phyloP scores from a whole-genome alignment of 495 filamentous ascomycete genomes.

The Aspergillus steynii region DNA sequence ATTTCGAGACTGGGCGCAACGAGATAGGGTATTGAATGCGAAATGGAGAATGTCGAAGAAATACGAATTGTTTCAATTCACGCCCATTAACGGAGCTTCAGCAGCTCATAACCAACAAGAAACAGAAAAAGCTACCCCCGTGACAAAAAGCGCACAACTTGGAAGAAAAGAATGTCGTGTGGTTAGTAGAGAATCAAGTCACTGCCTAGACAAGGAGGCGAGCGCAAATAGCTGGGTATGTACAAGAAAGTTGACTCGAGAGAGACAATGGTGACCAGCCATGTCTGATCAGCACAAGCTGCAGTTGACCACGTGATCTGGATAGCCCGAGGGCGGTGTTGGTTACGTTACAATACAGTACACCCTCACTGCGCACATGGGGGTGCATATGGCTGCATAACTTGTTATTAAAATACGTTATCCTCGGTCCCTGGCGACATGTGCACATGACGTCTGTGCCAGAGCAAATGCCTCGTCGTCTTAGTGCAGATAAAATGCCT shows the following conservation, averaged over 20 bases:
- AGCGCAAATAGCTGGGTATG: neutral
- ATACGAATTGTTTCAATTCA: slow-evolving; percentile 2
- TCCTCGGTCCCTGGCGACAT: slow-evolving; percentile 16
- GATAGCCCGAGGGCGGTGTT: neutral
- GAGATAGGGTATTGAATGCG: neutral
- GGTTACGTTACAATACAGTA: slow-evolving; percentile 5
- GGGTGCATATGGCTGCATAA: neutral
- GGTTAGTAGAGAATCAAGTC: neutral
- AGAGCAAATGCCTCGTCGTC: slow-evolving; percentile 2
- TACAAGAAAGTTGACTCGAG: neutral
- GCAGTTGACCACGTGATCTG: slow-evolving; percentile 19
- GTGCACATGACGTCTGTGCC: slow-evolving; percentile 24
- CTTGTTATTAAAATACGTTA: slow-evolving; percentile 2
- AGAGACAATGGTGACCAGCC: slow-evolving; percentile 10
- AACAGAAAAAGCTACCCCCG: slow-evolving; percentile 1
- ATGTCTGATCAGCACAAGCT: slow-evolving; percentile 15
- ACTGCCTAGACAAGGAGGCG: neutral
- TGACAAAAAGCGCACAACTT: slow-evolving; percentile 1
- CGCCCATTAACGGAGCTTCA: slow-evolving; percentile 6
- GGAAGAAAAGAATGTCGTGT: neutral
- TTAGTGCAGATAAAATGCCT: slow-evolving; percentile 11
- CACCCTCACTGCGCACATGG: neutral
- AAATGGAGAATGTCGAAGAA: neutral
- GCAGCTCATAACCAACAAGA: slow-evolving; percentile 10
- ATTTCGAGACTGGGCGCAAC: neutral